phyloP scores from a whole-genome alignment of 345 rosid genomes.

The Brassica carinata region DNA sequence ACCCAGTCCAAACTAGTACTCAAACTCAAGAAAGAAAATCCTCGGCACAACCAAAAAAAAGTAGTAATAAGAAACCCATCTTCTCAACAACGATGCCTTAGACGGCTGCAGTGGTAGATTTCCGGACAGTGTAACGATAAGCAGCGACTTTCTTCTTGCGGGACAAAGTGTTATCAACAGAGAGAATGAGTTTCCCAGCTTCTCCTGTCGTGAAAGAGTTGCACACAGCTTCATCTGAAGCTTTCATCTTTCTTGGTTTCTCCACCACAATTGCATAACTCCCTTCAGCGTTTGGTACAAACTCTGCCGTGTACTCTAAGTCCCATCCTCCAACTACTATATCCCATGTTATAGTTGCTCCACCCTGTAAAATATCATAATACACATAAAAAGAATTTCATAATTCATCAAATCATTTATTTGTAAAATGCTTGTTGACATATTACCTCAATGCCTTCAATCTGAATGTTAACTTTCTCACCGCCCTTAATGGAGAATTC shows the following conservation, averaged over 20 bases:
- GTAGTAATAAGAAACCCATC: conserved; percentile 23
- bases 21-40: conserved; percentile 29
- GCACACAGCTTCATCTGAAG: conserved; percentile 71
- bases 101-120: conserved; percentile 46
- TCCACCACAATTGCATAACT: conserved; percentile 87
- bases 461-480: conserved; percentile 95
- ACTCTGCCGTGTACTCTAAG: conserved; percentile 93
- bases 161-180: conserved; percentile 83
- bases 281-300: conserved; percentile 73
- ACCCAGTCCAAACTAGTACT: conserved; percentile 26
- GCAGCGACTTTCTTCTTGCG: conserved; percentile 89
- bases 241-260: conserved; percentile 59
- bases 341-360: conserved; percentile 93
- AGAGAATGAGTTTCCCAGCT: conserved; percentile 84
- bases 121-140: conserved; percentile 82
- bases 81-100: background rate
- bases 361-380: conserved; percentile 49
- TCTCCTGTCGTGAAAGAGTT: conserved; percentile 74
- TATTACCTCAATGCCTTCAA: conserved; percentile 93
- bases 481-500: conserved; percentile 93
- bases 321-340: conserved; percentile 99
- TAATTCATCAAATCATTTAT: conserved; percentile 1
- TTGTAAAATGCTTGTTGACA: background rate
- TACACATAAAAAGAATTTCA: background rate
- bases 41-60: conserved; percentile 26